Evolutionary conservation across 371 early-diverging fungal species (phyloP).

Genomic region (Haplosporangium sp.): DNA sequence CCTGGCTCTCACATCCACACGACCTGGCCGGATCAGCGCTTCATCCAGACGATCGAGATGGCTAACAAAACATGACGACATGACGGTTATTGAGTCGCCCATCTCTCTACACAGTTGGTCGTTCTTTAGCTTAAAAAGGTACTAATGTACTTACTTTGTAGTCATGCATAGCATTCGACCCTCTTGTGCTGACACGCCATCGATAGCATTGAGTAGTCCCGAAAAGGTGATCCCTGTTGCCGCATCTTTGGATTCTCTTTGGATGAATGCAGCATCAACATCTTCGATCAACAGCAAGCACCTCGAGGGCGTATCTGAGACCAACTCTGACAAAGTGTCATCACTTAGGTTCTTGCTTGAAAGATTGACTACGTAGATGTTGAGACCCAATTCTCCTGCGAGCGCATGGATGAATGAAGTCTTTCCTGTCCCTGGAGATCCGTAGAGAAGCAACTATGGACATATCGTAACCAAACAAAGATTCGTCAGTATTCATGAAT

Average conservation of each 20-base stretch:
- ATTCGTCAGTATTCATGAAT: too few species aligned
- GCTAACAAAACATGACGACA: constrained; percentile 9
- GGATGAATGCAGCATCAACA: constrained; percentile 96
- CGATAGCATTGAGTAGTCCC: constrained; percentile 85
- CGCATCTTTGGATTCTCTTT: constrained; percentile 53
- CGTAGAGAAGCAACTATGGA: constrained; percentile 78
- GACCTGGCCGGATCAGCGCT: constrained; percentile 96
- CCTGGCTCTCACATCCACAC: constrained; percentile 91
- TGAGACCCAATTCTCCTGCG: constrained; percentile 92
- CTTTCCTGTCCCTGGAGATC: constrained; percentile 94
- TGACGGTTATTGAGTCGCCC: neutral
- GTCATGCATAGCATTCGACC: constrained; percentile 86
- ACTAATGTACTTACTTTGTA: constrained; percentile 64
- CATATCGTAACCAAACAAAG: too few species aligned
- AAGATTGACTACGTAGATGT: constrained; percentile 93
- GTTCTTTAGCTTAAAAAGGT: neutral
- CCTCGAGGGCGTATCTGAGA: constrained; percentile 91
- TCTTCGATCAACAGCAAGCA: constrained; percentile 96
- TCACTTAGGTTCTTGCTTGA: constrained; percentile 91
- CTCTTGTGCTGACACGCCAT: constrained; percentile 86
- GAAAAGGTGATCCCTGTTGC: constrained; percentile 63
- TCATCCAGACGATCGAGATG: constrained; percentile 94
- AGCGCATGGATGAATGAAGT: constrained; percentile 96
- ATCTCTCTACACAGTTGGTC: neutral
- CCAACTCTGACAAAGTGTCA: constrained; percentile 88